Evolutionary conservation across 192 early-diverging fungal genomes (phyloP).

Genomic region (Linnemannia hyalina): DNA sequence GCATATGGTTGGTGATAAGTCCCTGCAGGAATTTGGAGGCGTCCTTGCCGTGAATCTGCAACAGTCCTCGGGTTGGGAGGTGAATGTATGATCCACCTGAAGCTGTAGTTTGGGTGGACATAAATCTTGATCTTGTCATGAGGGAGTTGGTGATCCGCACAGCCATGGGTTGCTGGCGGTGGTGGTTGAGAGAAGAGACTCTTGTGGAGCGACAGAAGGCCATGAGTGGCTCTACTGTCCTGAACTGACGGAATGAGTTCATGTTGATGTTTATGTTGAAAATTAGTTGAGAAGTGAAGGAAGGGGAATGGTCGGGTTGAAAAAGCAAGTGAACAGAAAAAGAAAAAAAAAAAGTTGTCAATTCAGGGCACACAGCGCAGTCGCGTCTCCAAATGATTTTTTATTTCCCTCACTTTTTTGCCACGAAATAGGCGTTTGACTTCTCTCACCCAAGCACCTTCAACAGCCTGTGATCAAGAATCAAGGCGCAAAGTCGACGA

Average conservation of each 20-base stretch:
- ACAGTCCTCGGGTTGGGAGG: conserved; percentile 68
- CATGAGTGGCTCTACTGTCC: conserved; percentile 2
- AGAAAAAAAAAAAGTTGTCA: not conserved
- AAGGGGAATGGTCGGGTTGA: not conserved
- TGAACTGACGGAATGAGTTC: not conserved
- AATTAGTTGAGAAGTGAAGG: not conserved
- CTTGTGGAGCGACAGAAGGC: not conserved
- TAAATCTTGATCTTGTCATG: not conserved
- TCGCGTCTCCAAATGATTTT: not conserved
- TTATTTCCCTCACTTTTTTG: not conserved
- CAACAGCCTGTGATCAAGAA: not conserved
- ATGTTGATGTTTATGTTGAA: not conserved
- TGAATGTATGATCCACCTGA: conserved; percentile 58
- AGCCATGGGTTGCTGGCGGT: not conserved
- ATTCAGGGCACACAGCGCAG: conserved; percentile 1
- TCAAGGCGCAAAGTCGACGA: not conserved
- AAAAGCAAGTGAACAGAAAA: not conserved
- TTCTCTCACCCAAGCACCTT: not conserved
- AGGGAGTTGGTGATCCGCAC: not conserved
- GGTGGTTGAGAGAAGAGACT: not conserved
- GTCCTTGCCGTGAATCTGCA: conserved; percentile 80
- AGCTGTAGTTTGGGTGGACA: not conserved
- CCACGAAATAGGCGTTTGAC: not conserved
- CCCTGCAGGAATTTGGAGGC: conserved; percentile 91
- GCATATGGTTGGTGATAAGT: conserved; percentile 91